Conservation (phyloP, 108 stramenopile species). For the Aurantiochytrium sp. region DNA sequence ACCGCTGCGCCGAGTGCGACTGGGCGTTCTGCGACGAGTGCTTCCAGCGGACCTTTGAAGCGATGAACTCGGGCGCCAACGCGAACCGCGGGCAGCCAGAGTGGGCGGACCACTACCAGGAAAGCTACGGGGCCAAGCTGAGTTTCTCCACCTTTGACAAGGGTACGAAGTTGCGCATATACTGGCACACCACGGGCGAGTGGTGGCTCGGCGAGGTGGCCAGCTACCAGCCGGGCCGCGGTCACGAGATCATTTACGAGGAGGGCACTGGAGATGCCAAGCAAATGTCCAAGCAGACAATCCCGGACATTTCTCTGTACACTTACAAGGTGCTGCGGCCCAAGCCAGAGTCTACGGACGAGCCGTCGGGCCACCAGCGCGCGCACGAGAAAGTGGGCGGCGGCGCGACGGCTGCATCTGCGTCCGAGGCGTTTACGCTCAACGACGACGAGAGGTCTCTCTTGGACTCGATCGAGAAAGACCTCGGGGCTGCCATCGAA, state of each 20-base stretch:
- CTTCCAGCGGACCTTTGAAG: not conserved
- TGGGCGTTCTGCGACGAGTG: conserved; percentile 18
- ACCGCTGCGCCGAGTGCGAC: conserved; percentile 1
- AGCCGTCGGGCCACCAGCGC: not conserved
- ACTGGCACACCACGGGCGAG: conserved; percentile 25
- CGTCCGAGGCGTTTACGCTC: not conserved
- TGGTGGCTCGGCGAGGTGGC: conserved; percentile 23
- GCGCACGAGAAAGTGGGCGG: too few species aligned
- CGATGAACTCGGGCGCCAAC: not conserved
- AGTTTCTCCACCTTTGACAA: conserved; percentile 4
- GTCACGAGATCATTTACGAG: conserved; percentile 19
- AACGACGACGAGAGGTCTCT: not conserved
- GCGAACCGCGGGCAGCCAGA: not conserved
- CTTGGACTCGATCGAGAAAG: not conserved
- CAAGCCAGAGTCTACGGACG: not conserved
- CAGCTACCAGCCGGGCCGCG: not conserved
- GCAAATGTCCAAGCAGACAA: conserved; percentile 18
- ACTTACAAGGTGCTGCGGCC: not conserved
- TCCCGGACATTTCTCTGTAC: conserved; percentile 22
- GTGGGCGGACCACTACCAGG: not conserved
- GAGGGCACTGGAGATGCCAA: not conserved
- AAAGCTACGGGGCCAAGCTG: not conserved
- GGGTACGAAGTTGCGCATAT: not conserved
- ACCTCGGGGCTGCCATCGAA: not conserved
- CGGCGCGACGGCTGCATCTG: not conserved